phyloP scores from a whole-genome alignment of 345 rosid genomes.

The Euclidium syriacum region DNA sequence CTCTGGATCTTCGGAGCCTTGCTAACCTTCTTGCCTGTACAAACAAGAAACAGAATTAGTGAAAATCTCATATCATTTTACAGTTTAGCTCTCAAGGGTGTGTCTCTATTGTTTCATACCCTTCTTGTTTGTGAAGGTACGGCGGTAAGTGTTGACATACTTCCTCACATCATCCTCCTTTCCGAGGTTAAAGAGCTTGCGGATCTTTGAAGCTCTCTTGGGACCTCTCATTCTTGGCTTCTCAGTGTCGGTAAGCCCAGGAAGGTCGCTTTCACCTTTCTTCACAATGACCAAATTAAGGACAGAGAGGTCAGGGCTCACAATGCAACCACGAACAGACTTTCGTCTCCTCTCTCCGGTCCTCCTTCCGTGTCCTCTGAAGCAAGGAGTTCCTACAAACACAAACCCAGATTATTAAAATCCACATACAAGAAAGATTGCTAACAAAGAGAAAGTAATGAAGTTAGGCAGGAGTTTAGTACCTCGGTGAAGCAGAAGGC shows the following conservation, averaged over 20 bases:
- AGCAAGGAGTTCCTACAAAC: slow-evolving; percentile 65
- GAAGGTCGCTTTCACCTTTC: slow-evolving; percentile 80
- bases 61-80: neutral
- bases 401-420: neutral
- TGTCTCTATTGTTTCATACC: slow-evolving; percentile 30
- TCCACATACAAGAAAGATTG: neutral
- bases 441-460: neutral
- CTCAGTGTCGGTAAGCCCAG: slow-evolving; percentile 86
- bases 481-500: slow-evolving; percentile 79
- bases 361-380: slow-evolving; percentile 76
- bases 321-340: slow-evolving; percentile 92
- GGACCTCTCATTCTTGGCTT: slow-evolving; percentile 96
- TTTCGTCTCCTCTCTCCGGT: slow-evolving; percentile 82
- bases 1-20: slow-evolving; percentile 94
- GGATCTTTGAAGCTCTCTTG: slow-evolving; percentile 87
- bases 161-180: slow-evolving; percentile 93
- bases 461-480: neutral
- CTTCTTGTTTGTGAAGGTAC: slow-evolving; percentile 64
- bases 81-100: neutral
- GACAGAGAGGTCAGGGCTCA: slow-evolving; percentile 79
- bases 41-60: neutral
- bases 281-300: slow-evolving; percentile 84
- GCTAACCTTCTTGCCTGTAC: slow-evolving; percentile 70
- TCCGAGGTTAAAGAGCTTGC: slow-evolving; percentile 74
- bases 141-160: slow-evolving; percentile 82